Percentiles rank a stretch among this genome's conserved stretches.
phyloP scores from a whole-genome alignment of 225 moss, liverwort and hornwort species.

The Antitrichia curtipendula region DNA sequence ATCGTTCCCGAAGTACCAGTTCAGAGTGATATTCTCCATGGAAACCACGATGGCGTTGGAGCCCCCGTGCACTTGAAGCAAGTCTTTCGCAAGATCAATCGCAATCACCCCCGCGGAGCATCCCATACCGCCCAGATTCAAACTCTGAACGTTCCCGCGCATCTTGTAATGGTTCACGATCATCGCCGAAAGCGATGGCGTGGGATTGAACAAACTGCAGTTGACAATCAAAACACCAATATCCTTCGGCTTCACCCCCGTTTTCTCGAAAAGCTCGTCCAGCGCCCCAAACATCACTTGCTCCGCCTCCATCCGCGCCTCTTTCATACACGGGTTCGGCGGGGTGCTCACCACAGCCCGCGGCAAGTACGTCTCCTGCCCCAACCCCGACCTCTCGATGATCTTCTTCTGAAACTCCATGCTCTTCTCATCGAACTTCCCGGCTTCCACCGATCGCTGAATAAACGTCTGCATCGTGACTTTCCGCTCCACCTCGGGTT shows the following conservation, averaged over 20 bases:
- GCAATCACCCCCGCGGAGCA: conserved; percentile 47
- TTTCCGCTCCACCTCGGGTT: conserved; percentile 28
- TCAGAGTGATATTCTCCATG: conserved; percentile 49
- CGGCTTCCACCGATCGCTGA: conserved; percentile 17
- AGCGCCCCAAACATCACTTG: conserved; percentile 50
- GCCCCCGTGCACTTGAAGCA: conserved; percentile 33
- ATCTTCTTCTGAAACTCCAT: conserved; percentile 43
- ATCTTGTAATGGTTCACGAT: conserved; percentile 53
- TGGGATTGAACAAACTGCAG: conserved; percentile 51
- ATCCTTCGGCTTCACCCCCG: conserved; percentile 42
- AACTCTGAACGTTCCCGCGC: conserved; percentile 39
- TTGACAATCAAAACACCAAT: conserved; percentile 31
- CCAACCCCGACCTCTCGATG: conserved; percentile 39
- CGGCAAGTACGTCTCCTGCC: conserved; percentile 42
- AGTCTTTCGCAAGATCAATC: conserved; percentile 34
- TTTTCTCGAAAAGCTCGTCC: conserved; percentile 36
- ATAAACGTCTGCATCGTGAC: conserved; percentile 30
- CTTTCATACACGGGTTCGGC: conserved; percentile 45
- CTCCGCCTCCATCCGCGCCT: conserved; percentile 37
- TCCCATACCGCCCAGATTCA: conserved; percentile 47
- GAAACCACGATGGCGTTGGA: conserved; percentile 38
- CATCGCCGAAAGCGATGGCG: conserved; percentile 43
- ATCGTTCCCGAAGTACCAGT: conserved; percentile 48
- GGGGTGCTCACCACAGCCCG: conserved; percentile 30
- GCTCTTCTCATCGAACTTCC: conserved; percentile 34